phyloP scores from a whole-genome alignment of 208 protist genomes.

The Acanthamoeba sp. region DNA sequence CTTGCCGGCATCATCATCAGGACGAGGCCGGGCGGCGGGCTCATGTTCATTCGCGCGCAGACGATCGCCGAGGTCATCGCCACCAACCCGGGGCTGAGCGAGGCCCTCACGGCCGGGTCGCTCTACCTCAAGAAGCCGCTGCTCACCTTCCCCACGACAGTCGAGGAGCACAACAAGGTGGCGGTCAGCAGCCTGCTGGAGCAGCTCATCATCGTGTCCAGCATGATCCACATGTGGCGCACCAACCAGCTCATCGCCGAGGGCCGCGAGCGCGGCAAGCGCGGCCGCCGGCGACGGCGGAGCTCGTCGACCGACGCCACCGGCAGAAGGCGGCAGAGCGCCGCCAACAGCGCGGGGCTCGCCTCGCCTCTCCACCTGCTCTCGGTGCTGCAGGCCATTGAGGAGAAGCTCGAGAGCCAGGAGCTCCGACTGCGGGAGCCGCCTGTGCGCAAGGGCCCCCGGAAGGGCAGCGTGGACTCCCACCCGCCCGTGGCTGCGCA shows the following conservation, averaged over 20 bases:
- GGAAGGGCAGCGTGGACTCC: not conserved
- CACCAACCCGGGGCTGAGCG: not conserved
- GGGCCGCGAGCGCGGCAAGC: not conserved
- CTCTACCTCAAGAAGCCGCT: constrained; percentile 23
- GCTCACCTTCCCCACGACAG: not conserved
- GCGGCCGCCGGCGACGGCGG: not conserved
- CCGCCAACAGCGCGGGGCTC: not conserved
- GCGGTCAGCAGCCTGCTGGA: not conserved
- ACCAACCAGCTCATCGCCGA: constrained; percentile 6
- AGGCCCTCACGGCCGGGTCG: not conserved
- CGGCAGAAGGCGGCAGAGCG: not conserved
- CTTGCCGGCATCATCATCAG: not conserved
- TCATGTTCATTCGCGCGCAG: not conserved
- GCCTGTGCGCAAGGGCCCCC: not conserved
- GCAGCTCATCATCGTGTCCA: constrained; percentile 9
- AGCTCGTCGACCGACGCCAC: not conserved
- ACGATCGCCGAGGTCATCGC: not conserved
- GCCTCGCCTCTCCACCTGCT: not conserved
- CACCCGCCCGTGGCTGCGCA: too few relatives aligned
- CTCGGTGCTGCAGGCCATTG: not conserved
- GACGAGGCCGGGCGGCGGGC: not conserved
- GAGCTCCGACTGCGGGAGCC: not conserved
- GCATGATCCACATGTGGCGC: constrained; percentile 47
- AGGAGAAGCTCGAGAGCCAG: not conserved
- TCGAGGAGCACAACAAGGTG: not conserved